Evolutionary conservation across 768 basidiomycete genomes (phyloP).

Genomic region (Gymnopilus dilepis): DNA sequence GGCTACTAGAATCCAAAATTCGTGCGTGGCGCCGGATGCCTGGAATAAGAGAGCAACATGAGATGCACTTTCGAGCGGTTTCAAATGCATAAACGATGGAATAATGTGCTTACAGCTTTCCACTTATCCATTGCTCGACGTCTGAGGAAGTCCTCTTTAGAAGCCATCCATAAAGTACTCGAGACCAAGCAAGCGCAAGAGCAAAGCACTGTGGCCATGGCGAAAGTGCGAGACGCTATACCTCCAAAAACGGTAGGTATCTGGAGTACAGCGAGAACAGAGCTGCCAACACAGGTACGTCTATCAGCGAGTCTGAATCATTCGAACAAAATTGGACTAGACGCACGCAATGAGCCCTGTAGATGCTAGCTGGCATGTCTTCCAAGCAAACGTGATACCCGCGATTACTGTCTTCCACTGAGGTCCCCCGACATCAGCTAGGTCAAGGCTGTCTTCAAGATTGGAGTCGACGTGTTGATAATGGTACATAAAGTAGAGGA

Average conservation of each 20-base stretch:
- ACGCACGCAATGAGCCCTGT: conserved; percentile 6
- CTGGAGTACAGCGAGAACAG: conserved; percentile 10
- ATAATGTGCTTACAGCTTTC: conserved; percentile 9
- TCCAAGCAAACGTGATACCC: conserved; percentile 3
- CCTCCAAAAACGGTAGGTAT: conserved; percentile 7
- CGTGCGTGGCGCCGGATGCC: background rate
- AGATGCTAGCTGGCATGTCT: background rate
- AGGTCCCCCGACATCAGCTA: background rate
- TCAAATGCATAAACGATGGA: too few relatives aligned
- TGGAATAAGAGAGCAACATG: background rate
- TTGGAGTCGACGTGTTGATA: background rate
- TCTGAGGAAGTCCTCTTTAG: background rate
- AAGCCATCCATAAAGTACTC: conserved; percentile 1
- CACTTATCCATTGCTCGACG: background rate
- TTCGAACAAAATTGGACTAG: background rate
- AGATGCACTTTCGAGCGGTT: too few relatives aligned
- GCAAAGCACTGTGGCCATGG: conserved; percentile 4
- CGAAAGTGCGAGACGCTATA: background rate
- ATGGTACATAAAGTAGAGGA: background rate
- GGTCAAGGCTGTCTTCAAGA: background rate
- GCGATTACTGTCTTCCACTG: background rate
- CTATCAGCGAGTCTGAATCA: background rate
- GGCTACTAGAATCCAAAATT: conserved; percentile 10
- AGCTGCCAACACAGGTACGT: background rate
- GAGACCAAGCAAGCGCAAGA: conserved; percentile 4